phyloP scores from a whole-genome alignment of 2,329 filamentous ascomycete genomes.

The Claviceps pazoutovae region DNA sequence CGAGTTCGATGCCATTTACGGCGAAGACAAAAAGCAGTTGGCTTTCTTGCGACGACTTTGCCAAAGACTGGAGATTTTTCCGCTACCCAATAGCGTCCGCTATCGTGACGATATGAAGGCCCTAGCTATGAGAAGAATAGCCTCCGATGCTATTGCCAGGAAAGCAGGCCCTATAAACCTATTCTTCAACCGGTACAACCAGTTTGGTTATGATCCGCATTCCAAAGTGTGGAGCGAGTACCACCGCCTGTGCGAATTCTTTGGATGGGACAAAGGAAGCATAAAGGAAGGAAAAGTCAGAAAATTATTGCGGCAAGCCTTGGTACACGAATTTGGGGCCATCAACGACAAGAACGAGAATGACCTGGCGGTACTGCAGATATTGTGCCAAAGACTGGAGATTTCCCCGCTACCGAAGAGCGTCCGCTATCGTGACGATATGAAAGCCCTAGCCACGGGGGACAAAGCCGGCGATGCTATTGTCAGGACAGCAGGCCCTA shows the following conservation, averaged over 20 bases:
- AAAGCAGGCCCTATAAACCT: too few relatives aligned
- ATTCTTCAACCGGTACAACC: neutral
- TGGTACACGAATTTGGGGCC: neutral
- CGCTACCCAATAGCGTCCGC: neutral
- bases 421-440: neutral
- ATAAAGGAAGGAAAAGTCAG: neutral
- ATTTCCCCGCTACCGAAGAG: neutral
- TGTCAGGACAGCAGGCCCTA: too few relatives aligned
- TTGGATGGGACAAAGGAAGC: neutral
- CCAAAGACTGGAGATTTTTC: neutral
- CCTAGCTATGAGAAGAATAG: neutral
- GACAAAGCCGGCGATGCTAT: neutral
- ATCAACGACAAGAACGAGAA: neutral
- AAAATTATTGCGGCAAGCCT: neutral
- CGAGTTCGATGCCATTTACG: neutral
- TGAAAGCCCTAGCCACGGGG: neutral
- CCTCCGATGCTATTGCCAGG: neutral
- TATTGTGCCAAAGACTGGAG: neutral
- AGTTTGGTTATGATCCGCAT: neutral
- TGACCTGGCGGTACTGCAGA: slow-evolving; percentile 1
- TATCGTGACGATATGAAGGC: neutral
- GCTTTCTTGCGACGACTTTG: neutral
- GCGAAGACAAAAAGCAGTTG: neutral
- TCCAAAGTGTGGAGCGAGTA: neutral
- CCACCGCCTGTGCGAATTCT: neutral